Evolutionary conservation across 2,329 filamentous ascomycete species (phyloP).

Genomic region (Epichloe uncinata): DNA sequence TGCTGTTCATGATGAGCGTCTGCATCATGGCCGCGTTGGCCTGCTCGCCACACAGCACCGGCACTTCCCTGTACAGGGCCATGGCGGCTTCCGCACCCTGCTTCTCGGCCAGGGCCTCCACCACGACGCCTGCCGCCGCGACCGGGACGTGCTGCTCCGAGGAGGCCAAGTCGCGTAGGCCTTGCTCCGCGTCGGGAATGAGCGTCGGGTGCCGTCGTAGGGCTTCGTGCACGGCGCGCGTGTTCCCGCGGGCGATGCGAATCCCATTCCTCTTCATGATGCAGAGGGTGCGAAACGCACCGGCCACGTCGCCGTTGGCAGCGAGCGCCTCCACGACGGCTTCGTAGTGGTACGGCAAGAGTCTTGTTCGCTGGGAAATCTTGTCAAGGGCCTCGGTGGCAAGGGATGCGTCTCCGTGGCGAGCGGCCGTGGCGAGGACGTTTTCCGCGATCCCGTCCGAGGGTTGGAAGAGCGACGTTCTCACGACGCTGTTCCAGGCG

Average conservation of each 20-base stretch:
- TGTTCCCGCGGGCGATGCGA: constrained; percentile 45
- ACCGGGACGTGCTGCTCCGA: constrained; percentile 24
- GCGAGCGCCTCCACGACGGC: constrained; percentile 61
- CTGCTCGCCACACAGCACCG: constrained; percentile 16
- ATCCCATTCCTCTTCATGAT: constrained; percentile 51
- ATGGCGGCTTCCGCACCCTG: constrained; percentile 19
- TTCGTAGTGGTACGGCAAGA: constrained; percentile 64
- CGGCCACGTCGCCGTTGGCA: constrained; percentile 41
- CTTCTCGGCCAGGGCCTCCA: constrained; percentile 20
- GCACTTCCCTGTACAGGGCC: constrained; percentile 18
- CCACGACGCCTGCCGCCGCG: constrained; percentile 18
- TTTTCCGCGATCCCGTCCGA: constrained; percentile 52
- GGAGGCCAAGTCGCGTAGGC: constrained; percentile 39
- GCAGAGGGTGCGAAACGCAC: constrained; percentile 55
- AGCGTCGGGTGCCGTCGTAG: constrained; percentile 35
- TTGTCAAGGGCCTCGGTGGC: constrained; percentile 56
- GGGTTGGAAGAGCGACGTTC: constrained; percentile 23
- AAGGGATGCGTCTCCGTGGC: constrained; percentile 51
- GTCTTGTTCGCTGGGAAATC: constrained; percentile 25
- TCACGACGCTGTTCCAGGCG: constrained; percentile 58
- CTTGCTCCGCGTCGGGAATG: constrained; percentile 37
- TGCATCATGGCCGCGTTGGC: constrained; percentile 16
- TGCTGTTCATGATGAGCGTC: constrained; percentile 18
- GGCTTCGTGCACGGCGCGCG: constrained; percentile 45
- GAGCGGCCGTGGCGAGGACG: constrained; percentile 59